Evolutionary conservation across 176 grass and related monocot species (phyloP).

Genomic region (Tillandsia fasciculata): DNA sequence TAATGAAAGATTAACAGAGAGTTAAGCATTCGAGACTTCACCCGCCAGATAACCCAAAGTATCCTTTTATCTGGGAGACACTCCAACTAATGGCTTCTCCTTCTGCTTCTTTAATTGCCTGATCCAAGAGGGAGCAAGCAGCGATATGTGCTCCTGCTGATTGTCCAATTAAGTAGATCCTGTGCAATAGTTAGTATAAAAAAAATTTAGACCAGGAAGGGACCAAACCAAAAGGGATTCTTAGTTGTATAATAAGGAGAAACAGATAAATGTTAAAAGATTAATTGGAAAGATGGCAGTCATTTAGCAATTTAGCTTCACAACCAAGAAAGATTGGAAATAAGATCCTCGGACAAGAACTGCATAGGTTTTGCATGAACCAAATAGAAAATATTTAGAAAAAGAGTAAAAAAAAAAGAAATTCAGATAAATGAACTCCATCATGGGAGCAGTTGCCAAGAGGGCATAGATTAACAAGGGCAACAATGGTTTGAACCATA

Average conservation of each 20-base stretch:
- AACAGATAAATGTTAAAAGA: neutral
- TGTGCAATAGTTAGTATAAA: conserved; percentile 15
- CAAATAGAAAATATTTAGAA: neutral
- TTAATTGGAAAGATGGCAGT: neutral
- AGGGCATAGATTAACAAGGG: too few species aligned
- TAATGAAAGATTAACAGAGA: neutral
- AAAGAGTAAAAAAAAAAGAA: neutral
- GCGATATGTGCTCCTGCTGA: conserved; percentile 96
- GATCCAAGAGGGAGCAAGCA: conserved; percentile 65
- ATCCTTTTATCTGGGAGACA: conserved; percentile 82
- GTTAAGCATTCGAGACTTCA: conserved; percentile 26
- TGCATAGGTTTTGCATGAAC: neutral
- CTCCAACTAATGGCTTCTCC: conserved; percentile 64
- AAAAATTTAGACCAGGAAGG: too few species aligned
- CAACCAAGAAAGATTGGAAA: neutral
- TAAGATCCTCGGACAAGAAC: neutral
- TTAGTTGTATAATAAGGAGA: neutral
- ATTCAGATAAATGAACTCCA: too few species aligned
- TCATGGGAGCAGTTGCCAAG: too few species aligned
- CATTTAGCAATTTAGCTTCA: neutral
- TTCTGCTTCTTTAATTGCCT: conserved; percentile 59
- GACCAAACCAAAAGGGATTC: too few species aligned
- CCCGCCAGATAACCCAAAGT: conserved; percentile 96
- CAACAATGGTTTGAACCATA: too few species aligned
- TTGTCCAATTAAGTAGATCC: conserved; percentile 95